These are phyloP conservation scores for Linnemannia elongata DNA, from an alignment of 192 early-diverging fungal genomes.

Conservation along the genomic window DNA sequence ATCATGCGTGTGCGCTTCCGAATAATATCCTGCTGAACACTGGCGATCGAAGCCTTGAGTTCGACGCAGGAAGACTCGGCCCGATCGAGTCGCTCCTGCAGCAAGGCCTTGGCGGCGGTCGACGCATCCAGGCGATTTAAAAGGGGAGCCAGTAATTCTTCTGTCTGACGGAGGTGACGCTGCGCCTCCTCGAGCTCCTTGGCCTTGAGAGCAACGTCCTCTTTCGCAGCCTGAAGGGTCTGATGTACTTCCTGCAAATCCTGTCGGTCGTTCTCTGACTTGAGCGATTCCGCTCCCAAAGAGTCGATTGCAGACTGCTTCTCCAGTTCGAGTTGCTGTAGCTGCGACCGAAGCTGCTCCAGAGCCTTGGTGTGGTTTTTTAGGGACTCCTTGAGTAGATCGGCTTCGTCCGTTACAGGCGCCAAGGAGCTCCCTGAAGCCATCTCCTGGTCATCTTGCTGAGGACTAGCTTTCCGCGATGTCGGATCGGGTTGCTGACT, in stretches of 20 bases:
- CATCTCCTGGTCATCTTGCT: background rate
- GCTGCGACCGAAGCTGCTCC: constrained; percentile 20
- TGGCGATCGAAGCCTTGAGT: constrained; percentile 14
- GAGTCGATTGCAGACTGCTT: background rate
- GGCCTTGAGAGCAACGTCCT: constrained; percentile 5
- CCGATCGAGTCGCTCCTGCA: constrained; percentile 1
- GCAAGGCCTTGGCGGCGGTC: background rate
- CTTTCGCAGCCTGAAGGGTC: constrained; percentile 3
- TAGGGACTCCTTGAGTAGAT: background rate
- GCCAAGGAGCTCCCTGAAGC: background rate
- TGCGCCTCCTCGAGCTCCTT: constrained; percentile 27
- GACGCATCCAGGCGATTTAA: background rate
- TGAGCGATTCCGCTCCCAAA: background rate
- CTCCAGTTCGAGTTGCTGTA: constrained; percentile 25
- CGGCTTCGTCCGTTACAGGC: background rate
- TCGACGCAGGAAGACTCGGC: background rate
- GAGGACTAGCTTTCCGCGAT: background rate
- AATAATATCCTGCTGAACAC: constrained; percentile 16
- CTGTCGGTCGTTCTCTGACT: background rate
- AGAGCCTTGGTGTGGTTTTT: constrained; percentile 8
- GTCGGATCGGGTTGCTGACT: background rate
- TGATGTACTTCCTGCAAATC: background rate
- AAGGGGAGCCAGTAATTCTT: background rate
- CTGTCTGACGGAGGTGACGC: background rate
- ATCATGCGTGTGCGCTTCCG: constrained; percentile 22